phyloP scores from a whole-genome alignment of 257 asterid genomes.

The Rehmannia glutinosa region DNA sequence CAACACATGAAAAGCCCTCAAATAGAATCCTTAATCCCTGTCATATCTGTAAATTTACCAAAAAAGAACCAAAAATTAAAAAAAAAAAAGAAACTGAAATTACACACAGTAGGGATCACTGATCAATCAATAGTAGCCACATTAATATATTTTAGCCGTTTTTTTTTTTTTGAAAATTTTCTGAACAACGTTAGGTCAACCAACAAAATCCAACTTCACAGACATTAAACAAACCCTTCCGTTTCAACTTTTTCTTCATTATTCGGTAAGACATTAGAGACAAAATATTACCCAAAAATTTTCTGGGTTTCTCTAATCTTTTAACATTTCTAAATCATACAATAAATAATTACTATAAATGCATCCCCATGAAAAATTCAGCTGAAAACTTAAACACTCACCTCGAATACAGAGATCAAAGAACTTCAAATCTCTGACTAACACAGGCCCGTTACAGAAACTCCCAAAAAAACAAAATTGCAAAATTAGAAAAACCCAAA shows the following conservation, averaged over 20 bases:
- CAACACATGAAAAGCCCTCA: conserved; percentile 7
- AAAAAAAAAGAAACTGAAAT: conserved; percentile 7
- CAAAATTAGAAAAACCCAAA: background rate
- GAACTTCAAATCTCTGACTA: background rate
- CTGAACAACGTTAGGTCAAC: conserved; percentile 36
- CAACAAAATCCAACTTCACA: conserved; percentile 15
- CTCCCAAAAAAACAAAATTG: background rate
- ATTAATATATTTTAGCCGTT: conserved; percentile 19
- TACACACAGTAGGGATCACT: background rate
- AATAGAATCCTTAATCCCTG: background rate
- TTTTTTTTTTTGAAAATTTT: conserved; percentile 7
- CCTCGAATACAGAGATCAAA: conserved; percentile 17
- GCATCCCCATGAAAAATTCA: background rate
- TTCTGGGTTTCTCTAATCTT: background rate
- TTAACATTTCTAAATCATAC: too few relatives aligned
- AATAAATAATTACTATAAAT: too few relatives aligned
- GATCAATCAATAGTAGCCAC: conserved; percentile 12
- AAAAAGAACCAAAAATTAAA: background rate
- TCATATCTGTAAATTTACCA: conserved; percentile 15
- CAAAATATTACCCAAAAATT: background rate
- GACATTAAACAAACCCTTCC: conserved; percentile 2
- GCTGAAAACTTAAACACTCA: conserved; percentile 18
- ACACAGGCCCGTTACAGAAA: conserved; percentile 11
- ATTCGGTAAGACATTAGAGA: too few relatives aligned
- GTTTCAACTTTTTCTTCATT: too few relatives aligned